Conservation (phyloP, 202 grass and related monocot genomes). For the Dendrocalamus latiflorus region DNA sequence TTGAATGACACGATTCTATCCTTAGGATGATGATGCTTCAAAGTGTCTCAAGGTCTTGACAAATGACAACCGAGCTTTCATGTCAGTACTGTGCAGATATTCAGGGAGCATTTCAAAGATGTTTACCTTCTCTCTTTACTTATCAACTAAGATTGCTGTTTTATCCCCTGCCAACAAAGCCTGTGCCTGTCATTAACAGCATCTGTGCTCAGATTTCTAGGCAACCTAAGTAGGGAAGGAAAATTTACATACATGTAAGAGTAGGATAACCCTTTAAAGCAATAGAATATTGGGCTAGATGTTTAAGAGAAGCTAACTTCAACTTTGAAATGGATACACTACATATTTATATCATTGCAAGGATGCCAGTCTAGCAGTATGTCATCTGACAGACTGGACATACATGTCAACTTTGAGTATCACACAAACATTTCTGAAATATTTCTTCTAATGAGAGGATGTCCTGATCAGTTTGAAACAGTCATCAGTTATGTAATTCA, state of each 20-base stretch:
- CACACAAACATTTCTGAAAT: not conserved
- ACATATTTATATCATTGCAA: not conserved
- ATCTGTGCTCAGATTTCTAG: conserved; percentile 2
- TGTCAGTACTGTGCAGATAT: not conserved
- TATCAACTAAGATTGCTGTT: not conserved
- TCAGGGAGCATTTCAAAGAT: not conserved
- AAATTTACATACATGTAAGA: not conserved
- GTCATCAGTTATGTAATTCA: not conserved
- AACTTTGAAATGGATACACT: no score
- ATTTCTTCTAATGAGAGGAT: not conserved
- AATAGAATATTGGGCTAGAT: not conserved
- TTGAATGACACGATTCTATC: not conserved
- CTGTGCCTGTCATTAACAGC: not conserved
- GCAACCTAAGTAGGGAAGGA: not conserved
- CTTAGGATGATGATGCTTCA: not conserved
- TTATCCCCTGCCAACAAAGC: not conserved
- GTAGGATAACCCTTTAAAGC: not conserved
- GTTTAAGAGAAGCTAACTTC: not conserved
- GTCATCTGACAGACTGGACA: not conserved
- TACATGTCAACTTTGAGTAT: not conserved
- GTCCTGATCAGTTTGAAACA: no score
- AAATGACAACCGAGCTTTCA: not conserved
- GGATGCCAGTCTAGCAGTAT: not conserved
- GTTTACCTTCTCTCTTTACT: not conserved
- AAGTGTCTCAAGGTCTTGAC: not conserved